A percentile compares a stretch with the other conserved stretches of the same genome.
Evolutionary conservation across 2,329 filamentous ascomycete genomes (phyloP).

Genomic region (Annulohypoxylon truncatum): DNA sequence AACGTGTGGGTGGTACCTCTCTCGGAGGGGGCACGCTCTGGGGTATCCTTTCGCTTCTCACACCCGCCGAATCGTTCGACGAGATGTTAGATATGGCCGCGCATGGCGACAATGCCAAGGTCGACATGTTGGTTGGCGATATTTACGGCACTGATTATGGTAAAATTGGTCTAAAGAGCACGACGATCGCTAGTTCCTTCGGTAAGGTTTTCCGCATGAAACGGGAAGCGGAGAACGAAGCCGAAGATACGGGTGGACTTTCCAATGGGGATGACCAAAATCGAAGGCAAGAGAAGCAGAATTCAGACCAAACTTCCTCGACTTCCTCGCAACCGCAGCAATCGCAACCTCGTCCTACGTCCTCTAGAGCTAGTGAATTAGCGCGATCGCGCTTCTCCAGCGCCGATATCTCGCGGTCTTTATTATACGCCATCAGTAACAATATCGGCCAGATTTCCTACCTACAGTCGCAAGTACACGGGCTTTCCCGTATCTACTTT

Average conservation of each 20-base stretch:
- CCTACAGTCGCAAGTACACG: conserved; percentile 95
- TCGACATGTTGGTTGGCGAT: conserved; percentile 97
- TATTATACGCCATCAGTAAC: conserved; percentile 96
- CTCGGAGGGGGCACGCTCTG: conserved; percentile 97
- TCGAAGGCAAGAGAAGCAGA: conserved; percentile 31
- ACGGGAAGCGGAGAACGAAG: conserved; percentile 80
- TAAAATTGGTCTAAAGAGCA: conserved; percentile 96
- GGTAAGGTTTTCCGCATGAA: conserved; percentile 97
- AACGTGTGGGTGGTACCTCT: conserved; percentile 94
- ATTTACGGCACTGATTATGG: conserved; percentile 97
- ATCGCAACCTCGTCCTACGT: conserved; percentile 24
- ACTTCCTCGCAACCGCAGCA: conserved; percentile 27
- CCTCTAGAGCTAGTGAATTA: conserved; percentile 46
- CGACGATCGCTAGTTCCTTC: conserved; percentile 94
- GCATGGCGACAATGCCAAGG: conserved; percentile 88
- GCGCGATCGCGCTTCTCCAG: conserved; percentile 71
- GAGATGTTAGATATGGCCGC: conserved; percentile 96
- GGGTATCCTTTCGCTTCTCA: conserved; percentile 91
- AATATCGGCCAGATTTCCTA: conserved; percentile 99
- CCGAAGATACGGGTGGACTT: conserved; percentile 76
- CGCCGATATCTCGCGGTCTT: conserved; percentile 88
- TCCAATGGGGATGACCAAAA: conserved; percentile 61
- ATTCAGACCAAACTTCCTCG: conserved; percentile 27
- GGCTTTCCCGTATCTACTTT: conserved; percentile 93
- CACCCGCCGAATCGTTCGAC: conserved; percentile 94